These are phyloP conservation scores for Pholiota conissans DNA, from an alignment of 768 basidiomycete species.

Conservation along the genomic window DNA sequence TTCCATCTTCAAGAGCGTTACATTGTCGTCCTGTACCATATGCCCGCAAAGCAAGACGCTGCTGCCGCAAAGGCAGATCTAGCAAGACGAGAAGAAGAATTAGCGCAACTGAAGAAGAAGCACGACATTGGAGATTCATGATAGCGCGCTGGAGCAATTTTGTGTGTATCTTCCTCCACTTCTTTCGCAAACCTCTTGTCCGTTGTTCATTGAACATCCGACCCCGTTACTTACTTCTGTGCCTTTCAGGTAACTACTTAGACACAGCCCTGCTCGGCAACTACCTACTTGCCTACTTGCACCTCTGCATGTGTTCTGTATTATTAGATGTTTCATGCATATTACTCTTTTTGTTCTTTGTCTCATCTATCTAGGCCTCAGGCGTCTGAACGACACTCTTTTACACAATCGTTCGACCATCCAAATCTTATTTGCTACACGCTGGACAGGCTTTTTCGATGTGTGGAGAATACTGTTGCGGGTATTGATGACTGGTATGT, in stretches of 20 bases:
- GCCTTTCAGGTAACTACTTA: background rate
- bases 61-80: slow-evolving; percentile 92
- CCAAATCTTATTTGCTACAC: slow-evolving; percentile 30
- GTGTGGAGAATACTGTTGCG: slow-evolving; percentile 69
- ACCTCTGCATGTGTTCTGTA: slow-evolving; percentile 8
- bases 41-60: slow-evolving; percentile 96
- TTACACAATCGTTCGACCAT: slow-evolving; percentile 11
- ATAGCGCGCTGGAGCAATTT: slow-evolving; percentile 10
- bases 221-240: background rate
- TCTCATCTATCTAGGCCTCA: slow-evolving; percentile 15
- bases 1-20: slow-evolving; percentile 98
- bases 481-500: slow-evolving; percentile 54
- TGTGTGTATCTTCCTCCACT: background rate
- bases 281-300: background rate
- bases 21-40: slow-evolving; percentile 97
- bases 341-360: slow-evolving; percentile 12
- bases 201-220: background rate
- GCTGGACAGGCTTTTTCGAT: slow-evolving; percentile 58
- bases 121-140: slow-evolving; percentile 82
- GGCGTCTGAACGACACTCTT: background rate
- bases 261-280: background rate
- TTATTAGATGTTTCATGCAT: slow-evolving; percentile 13
- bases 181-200: background rate
- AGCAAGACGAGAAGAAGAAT: slow-evolving; percentile 87
- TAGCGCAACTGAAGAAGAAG: slow-evolving; percentile 82